A percentile compares a stretch with the other conserved stretches of the same genome.
These are phyloP conservation scores for Verticillium alfalfae DNA, from an alignment of 2,329 filamentous ascomycete species.

Conservation along the genomic window DNA sequence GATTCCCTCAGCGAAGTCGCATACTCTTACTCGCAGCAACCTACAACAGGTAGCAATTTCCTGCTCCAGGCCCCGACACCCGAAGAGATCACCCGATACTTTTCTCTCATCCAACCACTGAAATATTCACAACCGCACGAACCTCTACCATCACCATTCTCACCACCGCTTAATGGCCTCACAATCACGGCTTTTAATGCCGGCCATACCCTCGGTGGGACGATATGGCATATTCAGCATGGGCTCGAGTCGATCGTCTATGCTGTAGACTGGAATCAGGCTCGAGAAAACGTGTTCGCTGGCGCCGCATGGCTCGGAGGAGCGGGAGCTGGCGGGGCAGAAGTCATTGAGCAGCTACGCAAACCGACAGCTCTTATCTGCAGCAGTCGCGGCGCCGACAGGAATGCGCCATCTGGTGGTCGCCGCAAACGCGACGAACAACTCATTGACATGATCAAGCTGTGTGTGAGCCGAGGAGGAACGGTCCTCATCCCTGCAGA, in stretches of 20 bases:
- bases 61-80: conserved; percentile 65
- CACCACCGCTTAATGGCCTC: conserved; percentile 81
- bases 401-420: conserved; percentile 63
- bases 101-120: conserved; percentile 81
- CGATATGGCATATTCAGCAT: conserved; percentile 98
- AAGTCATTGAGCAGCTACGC: conserved; percentile 88
- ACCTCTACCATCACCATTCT: conserved; percentile 79
- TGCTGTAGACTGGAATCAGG: conserved; percentile 96
- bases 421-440: conserved; percentile 80
- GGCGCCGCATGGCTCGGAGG: conserved; percentile 92
- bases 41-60: conserved; percentile 47
- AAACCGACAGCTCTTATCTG: conserved; percentile 93
- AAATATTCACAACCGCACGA: conserved; percentile 98
- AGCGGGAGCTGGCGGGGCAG: conserved; percentile 71
- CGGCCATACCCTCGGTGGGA: conserved; percentile 90
- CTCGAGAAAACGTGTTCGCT: conserved; percentile 89
- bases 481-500: conserved; percentile 92
- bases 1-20: conserved; percentile 62
- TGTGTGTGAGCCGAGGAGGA: conserved; percentile 74
- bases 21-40: conserved; percentile 47
- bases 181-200: conserved; percentile 97
- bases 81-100: conserved; percentile 90
- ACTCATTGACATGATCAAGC: conserved; percentile 74
- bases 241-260: conserved; percentile 96
- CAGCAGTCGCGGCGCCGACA: conserved; percentile 75